These are phyloP conservation scores for Coemansia sp. DNA, from an alignment of 192 early-diverging fungal species.

Conservation along the genomic window DNA sequence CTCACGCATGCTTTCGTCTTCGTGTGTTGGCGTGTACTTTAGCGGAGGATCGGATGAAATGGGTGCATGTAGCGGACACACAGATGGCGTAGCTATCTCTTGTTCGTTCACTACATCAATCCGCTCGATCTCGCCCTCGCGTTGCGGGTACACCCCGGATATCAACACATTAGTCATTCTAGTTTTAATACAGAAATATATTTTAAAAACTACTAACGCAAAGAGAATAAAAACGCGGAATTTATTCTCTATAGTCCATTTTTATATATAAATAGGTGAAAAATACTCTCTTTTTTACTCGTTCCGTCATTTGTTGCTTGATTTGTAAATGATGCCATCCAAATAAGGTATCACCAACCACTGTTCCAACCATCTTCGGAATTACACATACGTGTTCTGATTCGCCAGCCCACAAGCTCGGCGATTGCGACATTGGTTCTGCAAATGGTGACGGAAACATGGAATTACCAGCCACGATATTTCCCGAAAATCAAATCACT, in stretches of 20 bases:
- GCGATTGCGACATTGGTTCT: too few relatives aligned
- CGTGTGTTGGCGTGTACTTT: slow-evolving; percentile 23
- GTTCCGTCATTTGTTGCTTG: too few relatives aligned
- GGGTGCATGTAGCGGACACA: slow-evolving; percentile 12
- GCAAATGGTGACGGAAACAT: too few relatives aligned
- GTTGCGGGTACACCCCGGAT: not conserved
- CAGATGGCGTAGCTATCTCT: not conserved
- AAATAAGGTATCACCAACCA: not conserved
- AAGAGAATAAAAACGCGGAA: not conserved
- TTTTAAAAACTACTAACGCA: not conserved
- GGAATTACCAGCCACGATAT: too few relatives aligned
- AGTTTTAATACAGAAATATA: slow-evolving; percentile 1
- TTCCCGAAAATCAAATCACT: too few relatives aligned
- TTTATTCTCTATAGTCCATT: not conserved
- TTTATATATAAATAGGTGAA: not conserved
- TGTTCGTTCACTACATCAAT: not conserved
- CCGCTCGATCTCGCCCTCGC: not conserved
- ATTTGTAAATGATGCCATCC: not conserved
- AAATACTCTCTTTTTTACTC: not conserved
- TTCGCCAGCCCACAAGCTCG: too few relatives aligned
- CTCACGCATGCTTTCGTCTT: slow-evolving; percentile 43
- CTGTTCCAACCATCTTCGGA: too few relatives aligned
- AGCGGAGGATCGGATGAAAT: not conserved
- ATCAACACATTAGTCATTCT: slow-evolving; percentile 21
- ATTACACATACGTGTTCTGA: too few relatives aligned